Base-by-base conservation (phyloP, 495 filamentous ascomycete species). In the Penicillium herquei region DNA sequence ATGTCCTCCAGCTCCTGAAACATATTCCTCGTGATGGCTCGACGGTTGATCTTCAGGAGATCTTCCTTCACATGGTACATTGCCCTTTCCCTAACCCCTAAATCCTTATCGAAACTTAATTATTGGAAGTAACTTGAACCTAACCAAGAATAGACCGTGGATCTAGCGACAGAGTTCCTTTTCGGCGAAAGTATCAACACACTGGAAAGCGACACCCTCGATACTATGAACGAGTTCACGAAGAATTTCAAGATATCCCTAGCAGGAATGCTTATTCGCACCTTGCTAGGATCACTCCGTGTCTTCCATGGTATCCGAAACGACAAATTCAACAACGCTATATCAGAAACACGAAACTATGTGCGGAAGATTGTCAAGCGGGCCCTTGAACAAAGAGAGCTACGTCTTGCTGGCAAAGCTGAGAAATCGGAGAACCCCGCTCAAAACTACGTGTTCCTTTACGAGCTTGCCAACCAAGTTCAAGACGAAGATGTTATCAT, bases 151-250 rank as follows among this genome's bases (percentile, higher is more conserved):
- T 16, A 88, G 45, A 87, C 87, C 1, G 73, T 91, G 7, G 88
- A 92, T 63, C 75, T 85, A 0, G 78, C 86, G 0, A 91, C 87
- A 0, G 86, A 91, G 55, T 87, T 92, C 64, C 73, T 93, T 3
- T 87, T 91, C 49, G 87, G 89, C 2, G 76, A 84, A 49, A 78
- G 75, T 6, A 74, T 74, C 2, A 62, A 79, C 13, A 70, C 68
- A 0, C 63, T 82, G 9, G 4, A 26, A 1, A 26, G 21, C 21
- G 21, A 4, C 1, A 2, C 21, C 21, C 21, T 26, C 21, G 21
- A 26, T 43, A 17, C 12, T 17, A 37, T 1, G 13, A 40, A 42
- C 12, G 8, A 18, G 6, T 52, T 52, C 16, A 2, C 48, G 6
- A 11, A 3, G 14, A 13, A 40, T 21, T 50, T 50, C 46, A n/a